These are phyloP conservation scores for Trichoderma sp. DNA, from an alignment of 2,329 filamentous ascomycete genomes.

Conservation along the genomic window DNA sequence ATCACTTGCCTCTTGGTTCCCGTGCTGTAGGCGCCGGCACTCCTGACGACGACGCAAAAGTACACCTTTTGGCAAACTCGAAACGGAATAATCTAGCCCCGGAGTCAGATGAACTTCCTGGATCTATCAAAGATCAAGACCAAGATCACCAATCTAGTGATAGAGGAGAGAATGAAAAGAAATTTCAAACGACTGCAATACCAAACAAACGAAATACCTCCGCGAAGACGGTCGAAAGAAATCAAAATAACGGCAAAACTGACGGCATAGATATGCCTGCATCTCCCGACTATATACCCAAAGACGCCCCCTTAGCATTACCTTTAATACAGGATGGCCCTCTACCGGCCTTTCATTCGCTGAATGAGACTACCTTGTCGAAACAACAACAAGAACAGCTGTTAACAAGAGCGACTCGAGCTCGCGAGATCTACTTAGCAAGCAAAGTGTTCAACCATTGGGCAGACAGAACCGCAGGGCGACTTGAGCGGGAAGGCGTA, in stretches of 20 bases:
- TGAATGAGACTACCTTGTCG: neutral
- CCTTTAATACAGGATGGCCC: neutral
- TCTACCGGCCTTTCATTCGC: neutral
- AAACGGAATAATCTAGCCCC: neutral
- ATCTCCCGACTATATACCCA: neutral
- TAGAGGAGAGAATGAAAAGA: neutral
- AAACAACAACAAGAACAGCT: conserved; percentile 22
- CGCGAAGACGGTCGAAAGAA: neutral
- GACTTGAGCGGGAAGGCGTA: conserved; percentile 62
- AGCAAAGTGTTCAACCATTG: conserved; percentile 49
- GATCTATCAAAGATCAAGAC: neutral
- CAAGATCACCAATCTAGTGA: neutral
- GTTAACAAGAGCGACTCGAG: conserved; percentile 56
- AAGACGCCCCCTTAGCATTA: neutral
- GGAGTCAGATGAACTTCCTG: neutral
- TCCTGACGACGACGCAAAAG: neutral
- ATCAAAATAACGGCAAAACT: neutral
- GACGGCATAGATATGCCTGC: neutral
- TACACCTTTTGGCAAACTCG: neutral
- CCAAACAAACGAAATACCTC: neutral
- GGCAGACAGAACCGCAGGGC: conserved; percentile 62
- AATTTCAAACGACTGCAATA: neutral
- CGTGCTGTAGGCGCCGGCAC: neutral
- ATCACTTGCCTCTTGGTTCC: neutral
- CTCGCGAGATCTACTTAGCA: conserved; percentile 61